phyloP scores from a whole-genome alignment of 2,329 filamentous ascomycete species.

The Colletotrichum falcatum region DNA sequence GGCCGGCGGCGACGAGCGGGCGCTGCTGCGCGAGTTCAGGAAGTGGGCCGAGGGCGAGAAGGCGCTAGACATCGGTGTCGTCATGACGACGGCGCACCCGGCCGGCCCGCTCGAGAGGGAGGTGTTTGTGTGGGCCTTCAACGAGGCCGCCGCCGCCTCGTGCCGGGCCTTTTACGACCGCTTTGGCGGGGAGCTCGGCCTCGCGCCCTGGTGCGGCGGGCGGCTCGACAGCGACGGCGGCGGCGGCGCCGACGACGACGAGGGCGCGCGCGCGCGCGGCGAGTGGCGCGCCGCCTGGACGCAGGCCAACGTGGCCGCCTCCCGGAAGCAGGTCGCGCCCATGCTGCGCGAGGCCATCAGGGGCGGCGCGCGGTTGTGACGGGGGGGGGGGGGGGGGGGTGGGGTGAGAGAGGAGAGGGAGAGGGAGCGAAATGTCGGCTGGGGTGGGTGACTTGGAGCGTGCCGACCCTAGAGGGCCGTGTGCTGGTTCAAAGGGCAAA shows the following conservation, averaged over 20 bases:
- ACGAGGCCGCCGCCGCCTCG: slow-evolving; percentile 60
- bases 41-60: slow-evolving; percentile 68
- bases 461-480: neutral
- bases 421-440: no score
- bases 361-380: slow-evolving; percentile 8
- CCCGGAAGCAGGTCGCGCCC: slow-evolving; percentile 77
- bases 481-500: neutral
- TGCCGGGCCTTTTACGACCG: slow-evolving; percentile 65
- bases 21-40: slow-evolving; percentile 62
- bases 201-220: slow-evolving; percentile 67
- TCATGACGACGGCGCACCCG: slow-evolving; percentile 76
- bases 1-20: slow-evolving; percentile 55
- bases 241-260: no score
- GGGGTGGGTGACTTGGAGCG: no score
- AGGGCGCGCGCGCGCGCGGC: slow-evolving; percentile 47
- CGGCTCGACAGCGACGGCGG: no score
- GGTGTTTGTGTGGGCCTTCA: slow-evolving; percentile 74
- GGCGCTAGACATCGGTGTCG: slow-evolving; percentile 69
- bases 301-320: slow-evolving; percentile 71
- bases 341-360: slow-evolving; percentile 70
- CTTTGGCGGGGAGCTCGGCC: slow-evolving; percentile 61
- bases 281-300: slow-evolving; percentile 73
- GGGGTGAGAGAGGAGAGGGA: no score
- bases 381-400: neutral
- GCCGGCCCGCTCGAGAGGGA: slow-evolving; percentile 72